Evolutionary conservation across 495 filamentous ascomycete species (phyloP), one percentile per base, ranked within the genome.

Genomic region (Hyaloscypha bicolor): DNA sequence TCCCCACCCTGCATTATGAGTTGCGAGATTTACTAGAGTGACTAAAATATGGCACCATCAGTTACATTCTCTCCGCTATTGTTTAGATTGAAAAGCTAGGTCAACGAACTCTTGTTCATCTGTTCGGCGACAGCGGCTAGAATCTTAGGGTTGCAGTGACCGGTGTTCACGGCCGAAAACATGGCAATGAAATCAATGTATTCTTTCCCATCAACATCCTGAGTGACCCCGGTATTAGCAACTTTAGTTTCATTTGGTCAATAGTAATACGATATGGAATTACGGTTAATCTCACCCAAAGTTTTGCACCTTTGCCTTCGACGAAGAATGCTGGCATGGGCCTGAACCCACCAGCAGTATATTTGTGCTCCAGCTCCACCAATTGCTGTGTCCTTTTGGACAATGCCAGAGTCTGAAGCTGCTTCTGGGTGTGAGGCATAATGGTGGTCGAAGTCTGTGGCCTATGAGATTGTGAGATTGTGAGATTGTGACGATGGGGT

Each of bases 171-270:
- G 4, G 52, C 52, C 4, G n/a, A 21, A 29, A 55, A 55, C 52
- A 55, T 55, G 9, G 33, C 33, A 9, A 37, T 37, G 33, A 37
- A 37, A 9, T 37, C 33, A 37, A 37, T 59, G 21, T 59, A 59
- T 30, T 59, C 56, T 35, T 59, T 59, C 4, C 56, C 56, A 59
- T 59, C 56, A 19, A 59, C 56, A 59, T 59, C 56, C 56, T 59
- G 25, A n/a, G n/a, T n/a, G n/a, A n/a, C n/a, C n/a, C n/a, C n/a
- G n/a, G n/a, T n/a, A n/a, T n/a, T n/a, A n/a, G n/a, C n/a, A n/a
- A n/a, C n/a, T n/a, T n/a, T n/a, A n/a, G n/a, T n/a, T n/a, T n/a
- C n/a, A n/a, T n/a, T n/a, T n/a, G n/a, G n/a, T 37, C 33, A 3
- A 59, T 9, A 35, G 56, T 30, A 8, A 30, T 31, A 59, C 9